phyloP scores from a whole-genome alignment of 495 filamentous ascomycete genomes.

The Amniculicola lignicola region DNA sequence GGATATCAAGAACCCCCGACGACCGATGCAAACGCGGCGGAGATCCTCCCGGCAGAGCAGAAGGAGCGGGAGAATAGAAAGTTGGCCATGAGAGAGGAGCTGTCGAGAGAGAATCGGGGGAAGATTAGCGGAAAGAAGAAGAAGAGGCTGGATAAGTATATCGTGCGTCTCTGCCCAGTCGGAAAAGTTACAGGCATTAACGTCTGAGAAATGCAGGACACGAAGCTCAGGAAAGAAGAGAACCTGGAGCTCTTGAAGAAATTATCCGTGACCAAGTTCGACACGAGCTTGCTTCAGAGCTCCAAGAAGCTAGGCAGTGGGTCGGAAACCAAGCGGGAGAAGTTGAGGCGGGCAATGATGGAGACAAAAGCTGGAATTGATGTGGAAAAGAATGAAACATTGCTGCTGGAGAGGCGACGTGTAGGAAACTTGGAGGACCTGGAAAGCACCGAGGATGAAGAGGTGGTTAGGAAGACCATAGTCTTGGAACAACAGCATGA shows the following conservation, averaged over 20 bases:
- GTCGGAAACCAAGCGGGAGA: conserved; percentile 63
- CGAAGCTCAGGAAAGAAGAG: conserved; percentile 91
- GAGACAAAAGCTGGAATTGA: conserved; percentile 60
- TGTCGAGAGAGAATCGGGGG: conserved; percentile 52
- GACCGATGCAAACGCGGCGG: conserved; percentile 66
- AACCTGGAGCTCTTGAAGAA: conserved; percentile 80
- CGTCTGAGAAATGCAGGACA: conserved; percentile 55
- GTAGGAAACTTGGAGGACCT: conserved; percentile 39
- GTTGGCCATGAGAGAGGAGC: conserved; percentile 63
- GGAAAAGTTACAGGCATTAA: too few relatives aligned
- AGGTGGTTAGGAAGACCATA: not conserved
- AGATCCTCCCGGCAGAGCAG: conserved; percentile 65
- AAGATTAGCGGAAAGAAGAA: conserved; percentile 88
- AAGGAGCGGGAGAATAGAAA: conserved; percentile 66
- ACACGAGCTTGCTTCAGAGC: conserved; percentile 75
- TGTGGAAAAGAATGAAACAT: conserved; percentile 45
- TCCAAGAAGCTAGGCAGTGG: conserved; percentile 69
- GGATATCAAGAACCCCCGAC: conserved; percentile 22
- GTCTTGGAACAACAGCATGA: not conserved
- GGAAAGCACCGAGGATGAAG: conserved; percentile 11
- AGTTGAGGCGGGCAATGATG: conserved; percentile 55
- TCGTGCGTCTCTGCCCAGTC: conserved; percentile 53
- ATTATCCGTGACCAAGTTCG: conserved; percentile 70
- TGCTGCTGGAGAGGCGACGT: conserved; percentile 47
- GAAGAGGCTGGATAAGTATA: conserved; percentile 94